phyloP scores from a whole-genome alignment of 2,329 filamentous ascomycete species.

The Chaetomium sp. region DNA sequence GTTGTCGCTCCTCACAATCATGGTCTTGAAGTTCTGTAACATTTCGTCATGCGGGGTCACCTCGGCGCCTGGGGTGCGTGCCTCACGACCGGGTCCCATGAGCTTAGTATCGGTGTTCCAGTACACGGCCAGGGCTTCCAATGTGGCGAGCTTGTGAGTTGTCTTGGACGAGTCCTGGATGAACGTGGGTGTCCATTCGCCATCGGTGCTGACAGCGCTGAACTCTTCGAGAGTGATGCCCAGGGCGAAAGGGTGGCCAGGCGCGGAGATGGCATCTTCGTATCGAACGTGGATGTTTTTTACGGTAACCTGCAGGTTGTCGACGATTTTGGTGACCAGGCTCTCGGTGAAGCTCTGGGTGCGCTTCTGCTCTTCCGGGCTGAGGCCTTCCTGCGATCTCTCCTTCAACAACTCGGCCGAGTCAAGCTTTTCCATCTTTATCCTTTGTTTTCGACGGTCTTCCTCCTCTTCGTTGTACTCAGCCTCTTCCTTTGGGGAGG shows the following conservation, averaged over 20 bases:
- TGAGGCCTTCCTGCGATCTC: constrained; percentile 87
- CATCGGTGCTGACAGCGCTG: constrained; percentile 94
- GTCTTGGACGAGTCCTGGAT: constrained; percentile 82
- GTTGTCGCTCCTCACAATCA: constrained; percentile 74
- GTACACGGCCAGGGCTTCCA: constrained; percentile 89
- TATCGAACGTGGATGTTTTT: constrained; percentile 99
- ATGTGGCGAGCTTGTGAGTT: constrained; percentile 90
- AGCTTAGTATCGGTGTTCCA: constrained; percentile 95
- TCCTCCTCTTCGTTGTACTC: constrained; percentile 94
- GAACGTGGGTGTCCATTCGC: constrained; percentile 92
- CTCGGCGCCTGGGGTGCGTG: constrained; percentile 60
- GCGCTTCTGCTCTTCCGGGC: constrained; percentile 92
- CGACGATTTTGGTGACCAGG: constrained; percentile 92
- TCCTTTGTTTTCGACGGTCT: constrained; percentile 77
- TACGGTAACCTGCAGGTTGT: constrained; percentile 95
- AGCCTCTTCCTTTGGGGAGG: constrained; percentile 92
- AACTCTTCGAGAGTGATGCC: constrained; percentile 94
- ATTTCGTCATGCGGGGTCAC: constrained; percentile 73
- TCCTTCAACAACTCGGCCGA: constrained; percentile 94
- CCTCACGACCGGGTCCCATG: constrained; percentile 78
- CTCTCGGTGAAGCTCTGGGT: constrained; percentile 98
- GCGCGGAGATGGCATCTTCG: constrained; percentile 93
- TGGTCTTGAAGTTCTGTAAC: constrained; percentile 72
- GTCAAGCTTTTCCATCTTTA: constrained; percentile 99
- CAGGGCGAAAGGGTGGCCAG: constrained; percentile 91